A percentile compares a stretch with the other conserved stretches of the same genome.
phyloP scores from a whole-genome alignment of 108 stramenopile genomes.

The Cyclotella kingstonii region DNA sequence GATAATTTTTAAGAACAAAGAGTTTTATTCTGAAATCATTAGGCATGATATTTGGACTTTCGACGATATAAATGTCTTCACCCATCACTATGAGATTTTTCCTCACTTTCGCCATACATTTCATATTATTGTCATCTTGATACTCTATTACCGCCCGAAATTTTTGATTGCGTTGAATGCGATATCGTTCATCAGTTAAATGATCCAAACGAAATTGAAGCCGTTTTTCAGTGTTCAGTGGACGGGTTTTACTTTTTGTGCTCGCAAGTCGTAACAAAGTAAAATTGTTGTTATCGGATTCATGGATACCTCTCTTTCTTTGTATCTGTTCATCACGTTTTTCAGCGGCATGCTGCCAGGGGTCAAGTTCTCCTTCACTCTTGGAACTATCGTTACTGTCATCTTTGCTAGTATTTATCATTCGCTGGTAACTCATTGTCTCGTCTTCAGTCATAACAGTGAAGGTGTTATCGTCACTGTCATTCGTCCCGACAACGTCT shows the following conservation, averaged over 20 bases:
- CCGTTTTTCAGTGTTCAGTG: not conserved
- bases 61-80: not conserved
- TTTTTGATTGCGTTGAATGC: not conserved
- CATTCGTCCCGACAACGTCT: not conserved
- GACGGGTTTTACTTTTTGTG: not conserved
- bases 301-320: not conserved
- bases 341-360: not conserved
- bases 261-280: no score
- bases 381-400: not conserved
- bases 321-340: not conserved
- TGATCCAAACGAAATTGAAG: not conserved
- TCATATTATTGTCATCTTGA: not conserved
- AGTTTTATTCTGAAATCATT: slow-evolving; percentile 5
- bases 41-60: not conserved
- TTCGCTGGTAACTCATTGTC: not conserved
- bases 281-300: no score
- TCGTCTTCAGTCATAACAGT: not conserved
- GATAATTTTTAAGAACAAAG: not conserved
- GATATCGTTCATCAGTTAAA: not conserved
- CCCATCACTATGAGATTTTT: not conserved
- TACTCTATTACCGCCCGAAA: not conserved
- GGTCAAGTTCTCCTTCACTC: not conserved
- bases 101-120: not conserved
- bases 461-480: not conserved
- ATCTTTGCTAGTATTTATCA: not conserved